Evolutionary conservation across 31 red algal genomes (phyloP), one percentile per base, ranked within the genome.

Genomic region (Odonthalia washingtoniensis): DNA sequence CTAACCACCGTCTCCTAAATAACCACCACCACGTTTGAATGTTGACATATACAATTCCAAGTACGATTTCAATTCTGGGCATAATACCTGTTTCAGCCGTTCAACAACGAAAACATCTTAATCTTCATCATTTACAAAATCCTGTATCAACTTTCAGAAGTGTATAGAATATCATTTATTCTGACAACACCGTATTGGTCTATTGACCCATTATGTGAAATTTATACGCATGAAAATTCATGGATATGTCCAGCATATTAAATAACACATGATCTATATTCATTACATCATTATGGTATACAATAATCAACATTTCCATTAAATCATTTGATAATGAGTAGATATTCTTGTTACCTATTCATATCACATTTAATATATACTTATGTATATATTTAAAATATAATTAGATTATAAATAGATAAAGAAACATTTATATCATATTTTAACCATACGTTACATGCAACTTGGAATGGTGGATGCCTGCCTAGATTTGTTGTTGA

Each of bases 381-480:
- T 26, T 92, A 92, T 57, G 66, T 74, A 14, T 63, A 92, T n/a
- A n/a, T n/a, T 65, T 53, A 60, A 21, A 38, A 34, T 21, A 63
- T 92, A 26, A 79, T 92, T 37, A 77, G 67, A 17, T 33, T 53
- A 0, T 74, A 80, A 16, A 24, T 75, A 33, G n/a, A n/a, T n/a
- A 80, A 80, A 37, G 39, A 76, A 44, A 86, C 90, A 3, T 65
- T 87, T 9, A 74, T 93, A 4, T 74, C 70, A 24, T 82, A 93
- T 53, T 93, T 82, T 60, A 93, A 93, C 53, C 90, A 93, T 45
- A 93, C 87, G 90, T 77, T 93, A 4, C 90, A 93, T 45, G 87
- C 76, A 76, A 57, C 31, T 18, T 93, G 90, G 90, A 83, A 93
- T 34, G 90, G 90, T 37, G 90, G 90, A n/a, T 82, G 90, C 1